phyloP scores from a whole-genome alignment of 768 basidiomycete genomes.

The Boletus rubroflammeus region DNA sequence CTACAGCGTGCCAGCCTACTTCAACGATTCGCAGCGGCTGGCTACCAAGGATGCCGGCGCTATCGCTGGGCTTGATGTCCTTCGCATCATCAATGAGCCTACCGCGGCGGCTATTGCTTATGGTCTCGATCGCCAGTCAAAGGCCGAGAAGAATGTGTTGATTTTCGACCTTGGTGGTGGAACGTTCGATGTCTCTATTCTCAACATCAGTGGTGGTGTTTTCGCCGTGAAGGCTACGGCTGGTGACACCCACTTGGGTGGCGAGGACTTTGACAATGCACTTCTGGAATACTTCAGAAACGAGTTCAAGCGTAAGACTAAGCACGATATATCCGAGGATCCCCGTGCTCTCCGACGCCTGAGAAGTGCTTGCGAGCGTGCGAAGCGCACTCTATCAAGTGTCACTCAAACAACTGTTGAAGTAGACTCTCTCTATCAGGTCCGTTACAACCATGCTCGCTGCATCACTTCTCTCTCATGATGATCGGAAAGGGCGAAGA shows the following conservation, averaged over 20 bases:
- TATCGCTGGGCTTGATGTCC: constrained; percentile 97
- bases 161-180: constrained; percentile 99
- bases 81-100: constrained; percentile 99
- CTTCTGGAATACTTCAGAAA: constrained; percentile 98
- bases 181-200: constrained; percentile 99
- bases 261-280: constrained; percentile 99
- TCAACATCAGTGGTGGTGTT: constrained; percentile 97
- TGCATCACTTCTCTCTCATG: constrained; percentile 3
- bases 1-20: constrained; percentile 90
- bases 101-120: constrained; percentile 99
- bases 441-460: constrained; percentile 28
- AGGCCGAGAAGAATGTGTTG: constrained; percentile 94
- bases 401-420: constrained; percentile 99
- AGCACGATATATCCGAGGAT: constrained; percentile 96
- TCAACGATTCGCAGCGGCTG: constrained; percentile 99
- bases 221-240: constrained; percentile 99
- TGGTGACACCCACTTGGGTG: constrained; percentile 98
- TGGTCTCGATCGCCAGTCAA: constrained; percentile 94
- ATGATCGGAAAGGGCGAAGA: constrained; percentile 73
- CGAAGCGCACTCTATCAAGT: constrained; percentile 97
- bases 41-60: constrained; percentile 99
- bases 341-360: constrained; percentile 95
- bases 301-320: constrained; percentile 98
- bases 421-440: constrained; percentile 97
- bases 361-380: constrained; percentile 97